Conservation (phyloP, 176 grass and related monocot species). For the sorghum (Sorghum bicolor) region Sorghum_bicolor_NCBIv3 NC_012878.2:52906001-52906500, state of each 20-base stretch:
- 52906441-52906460: constrained; percentile 64
- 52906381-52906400: constrained; percentile 78
- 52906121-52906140: neutral
- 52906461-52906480: constrained; percentile 76
- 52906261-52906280: constrained; percentile 4
- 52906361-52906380: constrained; percentile 84
- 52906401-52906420: constrained; percentile 72
- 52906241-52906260: neutral
- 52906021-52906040: neutral
- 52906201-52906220: neutral
- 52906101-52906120: neutral
- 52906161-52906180: neutral
- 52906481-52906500: constrained; percentile 61
- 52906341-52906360: constrained; percentile 60
- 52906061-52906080: neutral
- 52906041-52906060: neutral
- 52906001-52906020: neutral
- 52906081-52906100: neutral
- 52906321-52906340: neutral
- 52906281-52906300: neutral
- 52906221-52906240: neutral
- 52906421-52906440: constrained; percentile 73
- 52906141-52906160: neutral
- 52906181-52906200: neutral
- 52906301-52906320: neutral